Evolutionary conservation across 1,139 yeast species (phyloP), one percentile per base, ranked within the genome.

Genomic region (Hyphopichia khmerensis): DNA sequence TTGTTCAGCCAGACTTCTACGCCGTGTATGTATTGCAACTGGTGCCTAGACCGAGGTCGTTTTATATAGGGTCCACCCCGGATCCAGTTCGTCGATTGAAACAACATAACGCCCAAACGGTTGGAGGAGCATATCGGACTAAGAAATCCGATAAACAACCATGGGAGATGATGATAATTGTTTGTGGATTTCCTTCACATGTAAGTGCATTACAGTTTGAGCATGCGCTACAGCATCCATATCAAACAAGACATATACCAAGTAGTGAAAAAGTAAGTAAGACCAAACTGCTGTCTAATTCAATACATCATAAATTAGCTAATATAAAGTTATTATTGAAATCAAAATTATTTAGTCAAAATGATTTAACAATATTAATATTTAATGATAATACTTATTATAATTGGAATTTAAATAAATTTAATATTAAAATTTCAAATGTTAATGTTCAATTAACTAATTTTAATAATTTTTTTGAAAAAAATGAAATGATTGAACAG

Each of bases 61-160:
- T 80, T 51, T 87, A 87, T 53, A 75, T 87, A 4, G 95, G 95
- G 1, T 85, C 93, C 1, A 84, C 93, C 0, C 91, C 93, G 0
- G 76, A 84, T 53, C 93, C 95, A 0, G 56, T 66, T 1, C 54
- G 91, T 44, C 58, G 96, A 38, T 64, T 87, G 5, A 62, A 88
- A 33, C 96, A 87, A 51, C 96, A 87, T 56, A 87, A 87, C 64
- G 95, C 96, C 2, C 79, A 74, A 16, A 65, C 64, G 18, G 52
- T 53, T 8, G 87, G 87, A 1, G 91, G 91, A 1, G 96, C 96
- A 0, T 80, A 66, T 53, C 64, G 79, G 36, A 87, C 96, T 0
- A 79, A 72, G 46, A 62, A 69, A 36, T 57, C 59, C 19, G 82
- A 80, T 0, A 72, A 67, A 34, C 60, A 91, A 39, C 95, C 96